Base-by-base conservation (phyloP, 129 eudicot species). In the Helichrysum umbraculigerum region DNA sequence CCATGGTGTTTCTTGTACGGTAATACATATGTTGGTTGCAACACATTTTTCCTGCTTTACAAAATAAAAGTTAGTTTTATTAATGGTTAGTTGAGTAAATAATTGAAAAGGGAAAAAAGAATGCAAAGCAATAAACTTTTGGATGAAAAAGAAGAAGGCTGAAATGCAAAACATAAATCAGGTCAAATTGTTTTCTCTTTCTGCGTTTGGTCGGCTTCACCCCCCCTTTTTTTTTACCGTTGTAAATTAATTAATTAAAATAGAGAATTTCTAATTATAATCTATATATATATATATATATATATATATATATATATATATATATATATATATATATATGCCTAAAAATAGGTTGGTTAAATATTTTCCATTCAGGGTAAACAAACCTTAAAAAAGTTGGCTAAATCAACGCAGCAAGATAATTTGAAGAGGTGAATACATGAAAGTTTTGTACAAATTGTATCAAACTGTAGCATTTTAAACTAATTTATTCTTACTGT, bases 141-240 rank as follows among this genome's bases (percentile, higher is more conserved):
- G 52, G 19, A 73, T 56, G 69, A 66, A 80, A 78, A 66, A 80
- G 83, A 66, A 80, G 83, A 73, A 60, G 73, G 57, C 68, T 66
- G 73, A 21, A 54, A 69, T 73, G 77, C 74, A 66, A 25, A 25
- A 64, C 64, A 78, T 61, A 78, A 69, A 78, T 44, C 35, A 70
- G 67, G 22, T 63, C 74, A 69, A 37, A 68, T 73, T 66, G 69
- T 73, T 30, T 66, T 74, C 83, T 73, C 83, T 73, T 73, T 80
- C 79, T 80, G 83, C 79, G 83, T 66, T 56, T 80, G 83, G 83
- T 80, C 83, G 83, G 79, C 74, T 51, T 66, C 75, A 7, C 44
- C 68, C 75, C 4, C 44, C 68, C 59, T 66, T 51, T 50, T 25
- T 62, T 25, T 64, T 66, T 20, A 72, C 73, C 65, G 61, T 37